Base-by-base conservation (phyloP, 208 protist genomes). In the Leishmania amazonensis region DNA sequence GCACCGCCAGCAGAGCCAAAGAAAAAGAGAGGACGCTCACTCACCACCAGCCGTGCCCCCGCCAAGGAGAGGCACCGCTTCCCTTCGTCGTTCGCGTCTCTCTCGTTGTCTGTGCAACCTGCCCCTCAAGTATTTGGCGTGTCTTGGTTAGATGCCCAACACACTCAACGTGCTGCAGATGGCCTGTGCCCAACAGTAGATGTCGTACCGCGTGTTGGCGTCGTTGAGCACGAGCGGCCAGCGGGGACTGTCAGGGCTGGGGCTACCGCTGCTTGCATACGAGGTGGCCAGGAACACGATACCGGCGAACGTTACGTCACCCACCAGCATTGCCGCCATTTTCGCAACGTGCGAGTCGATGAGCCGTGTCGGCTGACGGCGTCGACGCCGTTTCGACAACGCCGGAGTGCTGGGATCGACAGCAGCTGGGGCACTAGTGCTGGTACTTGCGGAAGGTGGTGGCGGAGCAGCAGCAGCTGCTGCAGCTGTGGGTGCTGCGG, bases 131-230 rank as follows among this genome's bases (percentile, higher is more conserved):
- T 28, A 28, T 19, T 53, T 28, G 8, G 70, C 21, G 54, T 49
- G 45, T 24, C 24, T 53, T 74, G 45, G 13, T 31, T 67, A 65
- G 54, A 80, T 28, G 76, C 76, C 11, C 31, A 73, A 28, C 6
- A 82, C 5, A 2, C n/a, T 71, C n/a, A 74, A 21, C 7, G 78
- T 28, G 31, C 73, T 76, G 45, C 60, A 68, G 58, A 81, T 49
- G 42, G 65, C 64, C 45, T 79, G 64, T 28, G 75, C 73, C 78
- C 82, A 85, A 79, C 82, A 85, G 78, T 76, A 85, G 13, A 58
- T 28, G 47, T 79, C 70, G 78, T 85, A 85, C 45, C 71, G 82
- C 9, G 51, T 38, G 8, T 70, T 76, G 6, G 82, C 78, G 19
- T 64, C 42, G 47, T 79, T 81, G 31, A 21, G 64, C 60, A 81